A percentile compares a stretch with the other conserved stretches of the same genome.
Conservation (phyloP, 495 filamentous ascomycete species). For the Ascobolus immersus region DNA sequence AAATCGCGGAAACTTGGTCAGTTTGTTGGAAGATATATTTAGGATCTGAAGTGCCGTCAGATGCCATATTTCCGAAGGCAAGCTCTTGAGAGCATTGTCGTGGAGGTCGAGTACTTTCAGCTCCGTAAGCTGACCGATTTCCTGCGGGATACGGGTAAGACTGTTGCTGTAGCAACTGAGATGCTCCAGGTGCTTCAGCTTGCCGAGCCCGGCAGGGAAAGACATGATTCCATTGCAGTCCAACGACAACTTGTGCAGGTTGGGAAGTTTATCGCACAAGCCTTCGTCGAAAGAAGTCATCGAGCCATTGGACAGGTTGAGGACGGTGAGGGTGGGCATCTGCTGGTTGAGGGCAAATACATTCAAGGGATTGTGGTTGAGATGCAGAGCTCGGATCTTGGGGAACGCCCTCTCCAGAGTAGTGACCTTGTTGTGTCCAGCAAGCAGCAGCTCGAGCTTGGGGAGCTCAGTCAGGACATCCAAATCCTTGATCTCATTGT, state of each 20-base stretch:
- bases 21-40: conserved; percentile 82
- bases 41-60: conserved; percentile 66
- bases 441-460: conserved; percentile 57
- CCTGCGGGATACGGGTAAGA: conserved; percentile 51
- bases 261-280: conserved; percentile 65
- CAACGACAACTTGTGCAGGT: conserved; percentile 59
- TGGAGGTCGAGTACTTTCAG: conserved; percentile 63
- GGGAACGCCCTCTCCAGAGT: conserved; percentile 67
- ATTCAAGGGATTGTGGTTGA: conserved; percentile 84
- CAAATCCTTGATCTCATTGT: conserved; percentile 66
- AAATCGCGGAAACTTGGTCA: conserved; percentile 72
- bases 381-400: conserved; percentile 51
- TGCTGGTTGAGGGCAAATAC: conserved; percentile 59
- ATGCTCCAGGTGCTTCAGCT: conserved; percentile 58
- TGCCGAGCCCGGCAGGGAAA: conserved; percentile 58
- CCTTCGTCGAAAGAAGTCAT: conserved; percentile 61
- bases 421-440: conserved; percentile 76
- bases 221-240: conserved; percentile 92
- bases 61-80: conserved; percentile 86
- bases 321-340: conserved; percentile 52
- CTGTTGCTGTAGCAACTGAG: conserved; percentile 85
- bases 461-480: conserved; percentile 62
- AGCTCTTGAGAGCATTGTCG: conserved; percentile 67
- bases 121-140: conserved; percentile 64
- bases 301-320: conserved; percentile 73